phyloP scores from a whole-genome alignment of 441 rosid species.

The Cnidoscolus chayamansa region DNA sequence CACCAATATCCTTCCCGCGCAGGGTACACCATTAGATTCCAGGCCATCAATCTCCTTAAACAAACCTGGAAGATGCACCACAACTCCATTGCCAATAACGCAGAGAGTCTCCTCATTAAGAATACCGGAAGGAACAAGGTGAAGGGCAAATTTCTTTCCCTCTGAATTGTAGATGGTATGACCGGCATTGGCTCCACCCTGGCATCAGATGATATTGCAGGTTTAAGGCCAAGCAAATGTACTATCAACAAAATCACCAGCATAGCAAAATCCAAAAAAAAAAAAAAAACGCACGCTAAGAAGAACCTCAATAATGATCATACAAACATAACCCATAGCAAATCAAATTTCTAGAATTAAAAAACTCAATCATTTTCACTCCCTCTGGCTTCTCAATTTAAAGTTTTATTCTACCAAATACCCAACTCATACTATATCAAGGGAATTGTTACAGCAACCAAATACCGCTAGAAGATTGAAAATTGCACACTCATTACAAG shows the following conservation, averaged over 20 bases:
- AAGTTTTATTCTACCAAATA: neutral
- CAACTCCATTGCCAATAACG: conserved; percentile 93
- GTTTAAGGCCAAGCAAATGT: neutral
- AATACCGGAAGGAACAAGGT: conserved; percentile 92
- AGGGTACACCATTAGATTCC: conserved; percentile 73
- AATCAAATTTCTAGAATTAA: neutral
- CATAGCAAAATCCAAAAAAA: neutral
- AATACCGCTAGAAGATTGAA: neutral
- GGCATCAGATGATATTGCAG: conserved; percentile 19
- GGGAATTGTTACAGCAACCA: neutral
- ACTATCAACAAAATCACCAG: neutral
- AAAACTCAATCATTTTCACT: neutral
- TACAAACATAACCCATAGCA: neutral
- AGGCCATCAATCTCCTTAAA: conserved; percentile 84
- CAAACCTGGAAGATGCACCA: conserved; percentile 79
- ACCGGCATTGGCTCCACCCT: conserved; percentile 99
- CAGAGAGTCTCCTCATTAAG: conserved; percentile 83
- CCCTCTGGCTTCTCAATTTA: no score
- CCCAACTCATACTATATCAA: neutral
- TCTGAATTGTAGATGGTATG: conserved; percentile 93
- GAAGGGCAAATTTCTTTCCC: conserved; percentile 93
- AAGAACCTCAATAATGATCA: neutral
- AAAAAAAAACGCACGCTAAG: neutral
- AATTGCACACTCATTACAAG: no score
- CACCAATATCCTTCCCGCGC: conserved; percentile 88